Conservation (phyloP, 495 filamentous ascomycete species). For the Aspergillus sclerotioniger region DNA sequence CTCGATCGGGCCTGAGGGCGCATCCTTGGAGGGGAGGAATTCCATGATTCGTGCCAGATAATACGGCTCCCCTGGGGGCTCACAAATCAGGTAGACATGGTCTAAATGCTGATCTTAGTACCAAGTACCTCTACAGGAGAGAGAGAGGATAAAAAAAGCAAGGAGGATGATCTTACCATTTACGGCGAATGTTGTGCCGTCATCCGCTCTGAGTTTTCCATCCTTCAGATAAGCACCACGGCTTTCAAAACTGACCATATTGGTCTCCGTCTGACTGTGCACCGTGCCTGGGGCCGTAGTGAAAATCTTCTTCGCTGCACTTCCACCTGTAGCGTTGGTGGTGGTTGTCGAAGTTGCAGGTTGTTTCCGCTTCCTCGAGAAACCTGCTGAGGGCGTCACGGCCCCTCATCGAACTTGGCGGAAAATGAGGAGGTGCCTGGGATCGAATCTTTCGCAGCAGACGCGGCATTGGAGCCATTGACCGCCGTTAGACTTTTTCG, state of each 20-base stretch:
- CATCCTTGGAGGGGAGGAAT: constrained; percentile 79
- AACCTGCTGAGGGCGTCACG: constrained; percentile 21
- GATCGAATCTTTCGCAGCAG: constrained; percentile 52
- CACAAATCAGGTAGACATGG: constrained; percentile 95
- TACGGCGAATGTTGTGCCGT: constrained; percentile 76
- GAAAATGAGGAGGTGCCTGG: constrained; percentile 65
- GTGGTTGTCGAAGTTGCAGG: constrained; percentile 50
- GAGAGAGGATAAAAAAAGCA: constrained; percentile 16
- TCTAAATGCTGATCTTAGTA: constrained; percentile 55
- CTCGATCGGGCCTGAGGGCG: constrained; percentile 71
- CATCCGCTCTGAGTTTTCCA: constrained; percentile 81
- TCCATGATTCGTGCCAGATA: constrained; percentile 98
- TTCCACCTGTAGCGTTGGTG: constrained; percentile 32
- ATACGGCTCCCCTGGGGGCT: constrained; percentile 96
- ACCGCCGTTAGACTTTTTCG: constrained; percentile 45
- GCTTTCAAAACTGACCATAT: constrained; percentile 84
- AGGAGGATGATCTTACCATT: constrained; percentile 68
- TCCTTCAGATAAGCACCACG: constrained; percentile 66
- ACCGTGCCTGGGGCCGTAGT: constrained; percentile 43
- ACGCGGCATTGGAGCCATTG: constrained; percentile 28
- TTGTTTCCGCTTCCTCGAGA: constrained; percentile 78
- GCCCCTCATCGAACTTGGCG: constrained; percentile 42
- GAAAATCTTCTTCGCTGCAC: constrained; percentile 44
- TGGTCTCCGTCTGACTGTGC: constrained; percentile 52
- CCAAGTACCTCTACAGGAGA: background rate